Percentiles rank a stretch among this genome's conserved stretches.
phyloP scores from a whole-genome alignment of 2,329 filamentous ascomycete species.

The Septoria linicola region DNA sequence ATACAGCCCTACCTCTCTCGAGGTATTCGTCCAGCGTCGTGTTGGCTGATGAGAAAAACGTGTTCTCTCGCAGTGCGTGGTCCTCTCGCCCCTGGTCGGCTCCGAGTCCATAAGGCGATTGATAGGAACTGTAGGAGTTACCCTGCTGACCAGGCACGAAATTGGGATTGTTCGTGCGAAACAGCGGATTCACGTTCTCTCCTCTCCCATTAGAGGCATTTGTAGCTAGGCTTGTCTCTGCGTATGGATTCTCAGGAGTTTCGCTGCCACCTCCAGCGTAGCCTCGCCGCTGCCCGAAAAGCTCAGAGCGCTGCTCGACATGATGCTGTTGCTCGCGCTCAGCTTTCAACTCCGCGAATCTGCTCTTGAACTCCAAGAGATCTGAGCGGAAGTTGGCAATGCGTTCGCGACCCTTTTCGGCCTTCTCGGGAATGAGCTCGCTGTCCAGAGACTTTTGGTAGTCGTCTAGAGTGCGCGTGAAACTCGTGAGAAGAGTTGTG shows the following conservation, averaged over 20 bases:
- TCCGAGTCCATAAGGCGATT: constrained; percentile 39
- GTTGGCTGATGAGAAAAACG: constrained; percentile 80
- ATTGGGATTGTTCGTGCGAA: constrained; percentile 39
- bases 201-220: constrained; percentile 29
- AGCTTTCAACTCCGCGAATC: constrained; percentile 74
- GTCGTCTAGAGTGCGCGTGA: constrained; percentile 88
- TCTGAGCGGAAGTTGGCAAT: constrained; percentile 83
- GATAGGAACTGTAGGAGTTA: constrained; percentile 43
- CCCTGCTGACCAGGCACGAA: constrained; percentile 36
- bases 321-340: constrained; percentile 64
- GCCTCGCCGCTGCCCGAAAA: constrained; percentile 74
- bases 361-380: constrained; percentile 72
- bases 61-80: constrained; percentile 85
- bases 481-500: constrained; percentile 74
- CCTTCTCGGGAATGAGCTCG: constrained; percentile 86
- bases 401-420: constrained; percentile 83
- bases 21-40: constrained; percentile 90
- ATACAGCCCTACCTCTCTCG: constrained; percentile 82
- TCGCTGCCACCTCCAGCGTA: constrained; percentile 55
- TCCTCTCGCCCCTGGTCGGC: constrained; percentile 57
- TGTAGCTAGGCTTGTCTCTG: constrained; percentile 51
- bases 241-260: constrained; percentile 91
- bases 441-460: constrained; percentile 82
- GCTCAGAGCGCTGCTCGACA: constrained; percentile 63
- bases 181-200: constrained; percentile 39